These are phyloP conservation scores for Akebia trifoliata DNA, from an alignment of 164 flowering plant species.

Conservation along the genomic window DNA sequence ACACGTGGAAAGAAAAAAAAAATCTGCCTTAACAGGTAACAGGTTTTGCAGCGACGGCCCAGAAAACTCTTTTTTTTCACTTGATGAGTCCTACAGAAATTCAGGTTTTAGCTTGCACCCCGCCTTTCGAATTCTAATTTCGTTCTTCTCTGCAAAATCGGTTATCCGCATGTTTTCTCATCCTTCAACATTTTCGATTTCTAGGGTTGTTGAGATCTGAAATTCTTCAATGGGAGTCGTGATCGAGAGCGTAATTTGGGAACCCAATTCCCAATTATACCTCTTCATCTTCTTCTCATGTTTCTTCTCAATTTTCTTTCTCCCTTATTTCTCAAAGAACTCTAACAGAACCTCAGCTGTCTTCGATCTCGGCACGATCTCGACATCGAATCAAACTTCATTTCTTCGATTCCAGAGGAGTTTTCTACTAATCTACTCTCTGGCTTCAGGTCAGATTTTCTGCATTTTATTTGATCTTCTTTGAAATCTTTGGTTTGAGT, in stretches of 20 bases:
- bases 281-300: constrained; percentile 50
- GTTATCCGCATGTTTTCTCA: no score
- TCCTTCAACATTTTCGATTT: no score
- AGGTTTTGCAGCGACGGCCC: no score
- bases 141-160: no score
- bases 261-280: constrained; percentile 41
- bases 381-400: constrained; percentile 27
- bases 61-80: no score
- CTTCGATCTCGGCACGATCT: constrained; percentile 30
- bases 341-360: constrained; percentile 22
- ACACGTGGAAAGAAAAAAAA: no score
- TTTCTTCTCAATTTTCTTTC: constrained; percentile 45
- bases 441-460: constrained; percentile 55
- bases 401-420: constrained; percentile 53
- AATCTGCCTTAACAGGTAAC: no score
- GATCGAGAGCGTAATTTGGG: constrained; percentile 68
- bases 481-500: not conserved
- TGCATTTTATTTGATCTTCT: not conserved
- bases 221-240: constrained; percentile 53
- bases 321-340: constrained; percentile 36
- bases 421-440: constrained; percentile 53
- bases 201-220: constrained; percentile 18
- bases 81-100: no score
- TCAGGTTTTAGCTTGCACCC: no score
- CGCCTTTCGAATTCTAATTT: no score